Percentiles rank a stretch among this genome's conserved stretches.
phyloP scores from a whole-genome alignment of 106 monocot genomes.

The Dioscorea alata region DNA sequence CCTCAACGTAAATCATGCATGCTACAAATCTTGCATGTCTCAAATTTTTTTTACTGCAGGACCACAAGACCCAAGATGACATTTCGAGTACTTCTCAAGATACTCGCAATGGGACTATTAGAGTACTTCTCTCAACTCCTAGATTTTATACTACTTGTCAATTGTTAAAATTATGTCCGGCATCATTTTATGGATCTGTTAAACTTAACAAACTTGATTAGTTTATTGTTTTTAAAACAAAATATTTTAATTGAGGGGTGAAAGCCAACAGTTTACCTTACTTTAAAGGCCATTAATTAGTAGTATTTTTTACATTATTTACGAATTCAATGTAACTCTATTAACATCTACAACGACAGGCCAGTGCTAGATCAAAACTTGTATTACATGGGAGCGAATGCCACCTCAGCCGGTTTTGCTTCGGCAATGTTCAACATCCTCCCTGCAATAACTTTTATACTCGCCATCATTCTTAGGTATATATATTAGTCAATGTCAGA shows the following conservation, averaged over 20 bases:
- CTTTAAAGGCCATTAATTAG: too few species aligned
- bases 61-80: conserved; percentile 67
- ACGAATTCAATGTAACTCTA: not conserved
- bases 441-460: conserved; percentile 71
- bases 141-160: not conserved
- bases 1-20: too few species aligned
- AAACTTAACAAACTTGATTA: too few species aligned
- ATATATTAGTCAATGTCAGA: conserved; percentile 5
- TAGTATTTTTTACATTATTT: too few species aligned
- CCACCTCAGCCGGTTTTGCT: conserved; percentile 62
- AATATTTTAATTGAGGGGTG: too few species aligned
- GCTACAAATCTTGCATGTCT: not conserved
- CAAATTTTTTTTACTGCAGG: conserved; percentile 24
- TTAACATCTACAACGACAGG: conserved; percentile 17
- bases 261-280: too few species aligned
- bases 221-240: too few species aligned
- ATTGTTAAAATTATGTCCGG: too few species aligned
- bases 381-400: conserved; percentile 71
- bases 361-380: conserved; percentile 86
- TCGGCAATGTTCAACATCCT: conserved; percentile 66
- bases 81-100: conserved; percentile 43
- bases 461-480: conserved; percentile 59
- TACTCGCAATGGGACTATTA: conserved; percentile 46
- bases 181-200: too few species aligned
- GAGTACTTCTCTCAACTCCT: conserved; percentile 31